Evolutionary conservation across 2,329 filamentous ascomycete species (phyloP).

Genomic region (Penicillium sp.): DNA sequence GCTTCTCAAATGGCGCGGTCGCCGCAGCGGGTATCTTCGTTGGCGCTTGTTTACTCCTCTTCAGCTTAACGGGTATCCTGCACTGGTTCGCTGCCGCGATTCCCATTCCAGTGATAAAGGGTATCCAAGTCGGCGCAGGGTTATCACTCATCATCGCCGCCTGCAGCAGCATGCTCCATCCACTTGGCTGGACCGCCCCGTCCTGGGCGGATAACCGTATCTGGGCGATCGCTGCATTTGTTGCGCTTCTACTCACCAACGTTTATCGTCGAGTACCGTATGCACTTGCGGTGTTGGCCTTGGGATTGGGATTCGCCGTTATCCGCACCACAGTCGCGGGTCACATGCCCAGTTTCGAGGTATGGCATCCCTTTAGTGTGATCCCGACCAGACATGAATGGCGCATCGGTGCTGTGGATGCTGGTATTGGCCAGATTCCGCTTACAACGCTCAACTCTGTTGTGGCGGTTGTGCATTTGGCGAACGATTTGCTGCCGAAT

Average conservation of each 20-base stretch:
- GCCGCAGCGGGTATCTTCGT: constrained; percentile 83
- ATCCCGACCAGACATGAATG: constrained; percentile 49
- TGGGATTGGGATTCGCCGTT: constrained; percentile 65
- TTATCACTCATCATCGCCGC: constrained; percentile 77
- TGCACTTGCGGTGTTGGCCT: constrained; percentile 66
- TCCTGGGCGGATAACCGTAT: constrained; percentile 71
- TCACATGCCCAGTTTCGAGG: constrained; percentile 50
- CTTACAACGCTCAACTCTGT: constrained; percentile 91
- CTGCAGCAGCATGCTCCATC: constrained; percentile 63
- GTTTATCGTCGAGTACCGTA: constrained; percentile 67
- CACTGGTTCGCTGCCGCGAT: constrained; percentile 68
- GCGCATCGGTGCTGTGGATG: constrained; percentile 57
- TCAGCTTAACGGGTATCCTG: constrained; percentile 76
- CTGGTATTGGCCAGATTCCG: constrained; percentile 79
- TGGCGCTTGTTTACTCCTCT: constrained; percentile 65
- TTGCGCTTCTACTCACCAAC: constrained; percentile 66
- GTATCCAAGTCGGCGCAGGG: constrained; percentile 90
- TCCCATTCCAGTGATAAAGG: constrained; percentile 84
- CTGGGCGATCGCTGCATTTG: constrained; percentile 71
- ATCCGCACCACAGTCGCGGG: constrained; percentile 33
- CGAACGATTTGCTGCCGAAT: constrained; percentile 69
- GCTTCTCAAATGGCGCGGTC: constrained; percentile 64
- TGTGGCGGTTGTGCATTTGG: constrained; percentile 77
- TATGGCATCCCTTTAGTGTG: constrained; percentile 58
- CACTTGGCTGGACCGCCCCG: constrained; percentile 64